Evolutionary conservation across 148 eudicot genomes (phyloP).

Genomic region (Rhododendron ovatum): DNA sequence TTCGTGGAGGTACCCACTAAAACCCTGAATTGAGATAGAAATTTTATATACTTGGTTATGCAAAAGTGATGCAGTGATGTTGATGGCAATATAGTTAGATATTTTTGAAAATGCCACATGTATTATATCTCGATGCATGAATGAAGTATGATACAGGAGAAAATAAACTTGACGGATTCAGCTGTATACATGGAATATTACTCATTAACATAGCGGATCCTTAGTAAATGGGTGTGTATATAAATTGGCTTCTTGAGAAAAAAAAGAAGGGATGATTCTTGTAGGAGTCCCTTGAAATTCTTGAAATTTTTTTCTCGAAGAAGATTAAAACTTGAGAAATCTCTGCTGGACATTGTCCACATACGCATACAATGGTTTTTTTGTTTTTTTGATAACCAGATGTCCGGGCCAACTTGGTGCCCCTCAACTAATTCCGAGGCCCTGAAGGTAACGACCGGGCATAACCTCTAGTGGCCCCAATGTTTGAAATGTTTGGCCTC

Average conservation of each 20-base stretch:
- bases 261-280: not conserved
- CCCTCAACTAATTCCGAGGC: too few relatives aligned
- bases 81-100: not conserved
- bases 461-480: too few relatives aligned
- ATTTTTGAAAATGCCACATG: not conserved
- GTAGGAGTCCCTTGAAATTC: not conserved
- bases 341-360: too few relatives aligned
- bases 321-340: not conserved
- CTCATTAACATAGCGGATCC: not conserved
- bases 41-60: too few relatives aligned
- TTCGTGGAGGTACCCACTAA: conserved; percentile 69
- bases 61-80: not conserved
- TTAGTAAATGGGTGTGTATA: not conserved
- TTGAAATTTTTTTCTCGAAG: not conserved
- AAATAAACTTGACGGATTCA: not conserved
- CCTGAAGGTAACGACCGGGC: too few relatives aligned
- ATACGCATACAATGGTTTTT: too few relatives aligned
- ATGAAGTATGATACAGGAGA: not conserved
- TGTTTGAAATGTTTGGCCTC: too few relatives aligned
- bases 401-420: too few relatives aligned
- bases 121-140: not conserved
- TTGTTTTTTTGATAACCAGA: too few relatives aligned
- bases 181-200: not conserved
- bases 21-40: not conserved
- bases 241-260: not conserved